Evolutionary conservation across 805 yeast genomes (phyloP).

Genomic region (Barnettozyma sucrosica): DNA sequence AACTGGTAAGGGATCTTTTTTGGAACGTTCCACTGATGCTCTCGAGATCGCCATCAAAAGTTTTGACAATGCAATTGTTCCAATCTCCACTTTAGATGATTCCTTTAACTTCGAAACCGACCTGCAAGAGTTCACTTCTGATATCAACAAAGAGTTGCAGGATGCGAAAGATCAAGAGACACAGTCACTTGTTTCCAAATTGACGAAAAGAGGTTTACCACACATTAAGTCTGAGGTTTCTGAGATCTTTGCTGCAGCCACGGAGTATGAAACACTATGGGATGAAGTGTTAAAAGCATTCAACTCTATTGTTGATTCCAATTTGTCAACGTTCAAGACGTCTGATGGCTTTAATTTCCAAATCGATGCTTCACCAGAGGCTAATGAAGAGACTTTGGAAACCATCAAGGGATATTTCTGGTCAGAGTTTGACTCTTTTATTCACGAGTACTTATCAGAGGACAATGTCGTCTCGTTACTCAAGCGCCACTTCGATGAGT

Average conservation of each 20-base stretch:
- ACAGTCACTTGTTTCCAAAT: slow-evolving; percentile 32
- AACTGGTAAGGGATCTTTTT: slow-evolving; percentile 25
- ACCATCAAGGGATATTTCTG: slow-evolving; percentile 55
- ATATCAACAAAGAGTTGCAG: slow-evolving; percentile 24
- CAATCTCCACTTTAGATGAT: slow-evolving; percentile 17
- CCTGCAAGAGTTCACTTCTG: slow-evolving; percentile 27
- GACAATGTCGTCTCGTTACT: slow-evolving; percentile 61
- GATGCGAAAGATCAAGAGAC: slow-evolving; percentile 23
- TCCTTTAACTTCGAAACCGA: slow-evolving; percentile 30
- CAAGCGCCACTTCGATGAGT: slow-evolving; percentile 76
- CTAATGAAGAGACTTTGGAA: slow-evolving; percentile 36
- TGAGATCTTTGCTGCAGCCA: slow-evolving; percentile 44
- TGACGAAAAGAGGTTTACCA: slow-evolving; percentile 40
- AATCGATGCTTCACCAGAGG: slow-evolving; percentile 47
- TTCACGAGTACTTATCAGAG: slow-evolving; percentile 57
- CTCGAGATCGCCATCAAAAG: slow-evolving; percentile 22
- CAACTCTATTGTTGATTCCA: slow-evolving; percentile 27
- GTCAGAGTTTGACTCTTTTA: slow-evolving; percentile 51
- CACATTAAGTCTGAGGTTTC: slow-evolving; percentile 47
- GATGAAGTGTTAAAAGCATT: slow-evolving; percentile 46
- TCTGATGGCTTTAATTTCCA: slow-evolving; percentile 49
- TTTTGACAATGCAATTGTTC: slow-evolving; percentile 14
- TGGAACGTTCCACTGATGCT: slow-evolving; percentile 28
- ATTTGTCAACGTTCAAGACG: slow-evolving; percentile 27
- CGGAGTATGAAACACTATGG: slow-evolving; percentile 45